Base-by-base conservation (phyloP, 768 basidiomycete genomes). In the Russula virescens region DNA sequence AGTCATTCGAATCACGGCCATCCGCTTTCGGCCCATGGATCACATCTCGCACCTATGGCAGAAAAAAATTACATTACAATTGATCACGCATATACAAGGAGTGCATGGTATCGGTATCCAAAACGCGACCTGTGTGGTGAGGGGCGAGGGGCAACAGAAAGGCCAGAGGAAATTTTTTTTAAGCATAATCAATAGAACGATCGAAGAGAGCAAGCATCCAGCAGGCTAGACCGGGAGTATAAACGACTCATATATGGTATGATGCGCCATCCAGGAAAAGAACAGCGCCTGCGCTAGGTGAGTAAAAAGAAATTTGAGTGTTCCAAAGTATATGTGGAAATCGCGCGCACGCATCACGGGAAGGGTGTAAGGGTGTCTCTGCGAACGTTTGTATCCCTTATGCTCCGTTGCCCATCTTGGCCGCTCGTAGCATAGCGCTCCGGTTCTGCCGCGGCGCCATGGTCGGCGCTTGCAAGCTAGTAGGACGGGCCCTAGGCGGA, bases 391-490 rank as follows among this genome's bases (percentile, higher is more conserved):
- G 26, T 4, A n/a, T 25, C 23, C 45, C 4, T 53, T 53, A 64
- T 43, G 35, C 56, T 21, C 60, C 64, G 21, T 49, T 78, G 62
- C 81, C 86, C 75, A 82, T 78, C 76, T 91, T 91, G 64, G 85
- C 86, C 13, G 79, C 82, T 25, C 90, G 79, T 58, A 93, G 71
- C 7, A 83, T 74, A 2, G 91, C 89, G 68, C 86, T 91, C 72
- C 80, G 84, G 73, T 94, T 94, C 64, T 78, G 81, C 58, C 88
- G 79, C 9, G 91, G 91, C 10, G 73, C 72, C 62, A 91, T 88
- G 5, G 79, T 77, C 1, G 91, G 89, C 1, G 79, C 77, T 55
- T 75, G 76, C 48, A 82, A 70, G 68, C 85, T 86, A 69, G 81
- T 83, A 3, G 80, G 83, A 21, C 86, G 84, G 5, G 81, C 80